Evolutionary conservation across 2,329 filamentous ascomycete genomes (phyloP).

Genomic region (Endoconidiophora polonica): DNA sequence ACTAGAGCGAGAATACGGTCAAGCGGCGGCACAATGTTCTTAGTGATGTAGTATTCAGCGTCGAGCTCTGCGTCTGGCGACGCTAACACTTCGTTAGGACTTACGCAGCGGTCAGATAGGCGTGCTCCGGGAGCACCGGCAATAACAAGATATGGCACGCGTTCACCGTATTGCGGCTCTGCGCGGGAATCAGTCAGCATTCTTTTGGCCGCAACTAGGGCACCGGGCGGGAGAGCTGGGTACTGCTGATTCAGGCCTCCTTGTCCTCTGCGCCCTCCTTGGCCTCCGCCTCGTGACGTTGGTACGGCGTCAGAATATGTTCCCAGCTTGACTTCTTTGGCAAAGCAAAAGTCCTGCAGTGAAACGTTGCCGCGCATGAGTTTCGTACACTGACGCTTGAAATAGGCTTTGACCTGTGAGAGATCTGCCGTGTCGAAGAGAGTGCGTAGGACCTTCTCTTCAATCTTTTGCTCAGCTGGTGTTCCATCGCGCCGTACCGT

Average conservation of each 20-base stretch:
- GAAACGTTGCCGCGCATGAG: constrained; percentile 81
- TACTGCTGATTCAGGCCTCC: background rate
- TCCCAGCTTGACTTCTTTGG: constrained; percentile 76
- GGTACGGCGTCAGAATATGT: constrained; percentile 37
- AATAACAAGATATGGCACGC: constrained; percentile 86
- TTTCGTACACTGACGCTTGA: constrained; percentile 77
- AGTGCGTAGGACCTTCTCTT: constrained; percentile 76
- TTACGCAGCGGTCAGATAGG: constrained; percentile 76
- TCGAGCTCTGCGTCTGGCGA: constrained; percentile 70
- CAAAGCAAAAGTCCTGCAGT: constrained; percentile 92
- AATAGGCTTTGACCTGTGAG: constrained; percentile 75
- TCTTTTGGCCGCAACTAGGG: constrained; percentile 66
- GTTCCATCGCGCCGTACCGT: constrained; percentile 91
- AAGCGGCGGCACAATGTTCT: constrained; percentile 86
- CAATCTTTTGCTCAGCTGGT: constrained; percentile 88
- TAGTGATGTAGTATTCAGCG: constrained; percentile 90
- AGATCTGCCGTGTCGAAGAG: constrained; percentile 84
- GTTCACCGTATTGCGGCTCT: constrained; percentile 88
- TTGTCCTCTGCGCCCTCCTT: constrained; percentile 38
- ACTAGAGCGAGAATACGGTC: constrained; percentile 95
- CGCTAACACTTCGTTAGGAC: constrained; percentile 64
- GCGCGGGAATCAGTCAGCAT: constrained; percentile 76
- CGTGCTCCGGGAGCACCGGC: constrained; percentile 73
- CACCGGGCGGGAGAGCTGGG: constrained; percentile 59
- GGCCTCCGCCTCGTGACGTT: too few species aligned